These are phyloP conservation scores for Cercospora citrullina DNA, from an alignment of 2,329 filamentous ascomycete species.

Conservation along the genomic window DNA sequence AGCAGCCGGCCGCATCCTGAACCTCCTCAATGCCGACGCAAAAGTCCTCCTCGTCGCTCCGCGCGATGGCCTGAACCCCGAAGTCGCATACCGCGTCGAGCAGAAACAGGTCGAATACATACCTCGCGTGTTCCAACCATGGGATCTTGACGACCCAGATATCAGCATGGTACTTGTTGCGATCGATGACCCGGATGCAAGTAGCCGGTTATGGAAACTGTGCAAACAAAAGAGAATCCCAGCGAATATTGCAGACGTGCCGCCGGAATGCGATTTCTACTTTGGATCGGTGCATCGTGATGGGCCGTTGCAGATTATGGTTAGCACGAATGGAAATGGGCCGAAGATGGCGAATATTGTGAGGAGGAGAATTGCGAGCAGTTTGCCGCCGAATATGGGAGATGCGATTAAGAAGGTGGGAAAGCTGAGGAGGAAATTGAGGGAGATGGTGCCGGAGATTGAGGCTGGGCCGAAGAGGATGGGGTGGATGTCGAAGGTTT, in stretches of 20 bases:
- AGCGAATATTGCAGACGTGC: slow-evolving; percentile 96
- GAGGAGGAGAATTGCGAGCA: slow-evolving; percentile 73
- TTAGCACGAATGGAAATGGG: slow-evolving; percentile 96
- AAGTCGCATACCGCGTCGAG: slow-evolving; percentile 79
- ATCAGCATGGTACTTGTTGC: slow-evolving; percentile 88
- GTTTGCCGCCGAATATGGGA: slow-evolving; percentile 76
- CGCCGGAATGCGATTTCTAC: slow-evolving; percentile 96
- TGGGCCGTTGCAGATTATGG: slow-evolving; percentile 95
- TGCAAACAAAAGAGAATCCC: slow-evolving; percentile 83
- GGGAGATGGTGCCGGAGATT: slow-evolving; percentile 69
- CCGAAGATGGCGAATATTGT: slow-evolving; percentile 87
- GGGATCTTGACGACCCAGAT: slow-evolving; percentile 71
- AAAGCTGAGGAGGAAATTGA: slow-evolving; percentile 72
- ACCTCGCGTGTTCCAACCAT: slow-evolving; percentile 79
- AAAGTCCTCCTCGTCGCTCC: slow-evolving; percentile 84
- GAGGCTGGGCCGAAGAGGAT: slow-evolving; percentile 84
- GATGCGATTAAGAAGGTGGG: slow-evolving; percentile 85
- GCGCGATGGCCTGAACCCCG: slow-evolving; percentile 74
- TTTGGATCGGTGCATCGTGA: slow-evolving; percentile 95
- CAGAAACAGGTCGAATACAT: slow-evolving; percentile 75
- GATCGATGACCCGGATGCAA: slow-evolving; percentile 90
- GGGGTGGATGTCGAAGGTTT: slow-evolving; percentile 93
- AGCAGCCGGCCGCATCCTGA: slow-evolving; percentile 88
- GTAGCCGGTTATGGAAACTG: slow-evolving; percentile 84
- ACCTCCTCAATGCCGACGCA: slow-evolving; percentile 93